Conservation (phyloP, 2,329 filamentous ascomycete species). For the Diplodia corticola region DNA sequence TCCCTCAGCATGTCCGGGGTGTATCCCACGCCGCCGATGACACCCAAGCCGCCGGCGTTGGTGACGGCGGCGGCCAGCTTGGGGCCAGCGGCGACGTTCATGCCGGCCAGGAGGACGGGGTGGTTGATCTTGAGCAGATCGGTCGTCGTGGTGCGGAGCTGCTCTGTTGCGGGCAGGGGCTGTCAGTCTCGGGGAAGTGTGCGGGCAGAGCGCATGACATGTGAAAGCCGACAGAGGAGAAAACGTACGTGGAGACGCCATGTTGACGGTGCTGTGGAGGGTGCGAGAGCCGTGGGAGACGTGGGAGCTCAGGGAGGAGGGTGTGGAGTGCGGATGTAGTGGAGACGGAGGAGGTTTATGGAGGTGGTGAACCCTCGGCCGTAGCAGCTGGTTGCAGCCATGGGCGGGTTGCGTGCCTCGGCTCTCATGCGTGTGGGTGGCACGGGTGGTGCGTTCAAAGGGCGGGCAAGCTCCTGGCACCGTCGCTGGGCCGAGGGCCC, state of each 20-base stretch:
- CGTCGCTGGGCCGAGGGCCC: not conserved
- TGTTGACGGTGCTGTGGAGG: conserved; percentile 40
- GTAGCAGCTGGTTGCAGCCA: not conserved
- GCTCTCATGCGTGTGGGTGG: too few species aligned
- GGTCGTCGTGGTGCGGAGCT: conserved; percentile 83
- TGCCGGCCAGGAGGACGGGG: conserved; percentile 91
- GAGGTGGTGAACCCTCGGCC: conserved; percentile 18
- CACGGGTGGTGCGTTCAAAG: conserved; percentile 4
- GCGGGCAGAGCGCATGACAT: conserved; percentile 14
- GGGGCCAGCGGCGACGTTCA: conserved; percentile 98
- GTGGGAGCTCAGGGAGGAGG: not conserved
- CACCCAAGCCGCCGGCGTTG: conserved; percentile 93
- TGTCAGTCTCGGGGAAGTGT: not conserved
- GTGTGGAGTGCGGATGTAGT: not conserved
- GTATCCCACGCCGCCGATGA: conserved; percentile 94
- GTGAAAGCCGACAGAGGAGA: conserved; percentile 6
- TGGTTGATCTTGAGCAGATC: conserved; percentile 98
- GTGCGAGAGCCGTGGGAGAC: not conserved
- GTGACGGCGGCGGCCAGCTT: conserved; percentile 96
- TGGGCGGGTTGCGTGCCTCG: conserved; percentile 12
- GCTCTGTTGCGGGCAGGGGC: not conserved
- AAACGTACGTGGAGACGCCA: conserved; percentile 78
- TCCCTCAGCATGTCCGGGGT: conserved; percentile 96
- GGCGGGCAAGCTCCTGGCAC: not conserved
- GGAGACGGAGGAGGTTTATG: conserved; percentile 24